Conservation (phyloP, 23 red algal species). For the Gracilaria domingensis region DNA sequence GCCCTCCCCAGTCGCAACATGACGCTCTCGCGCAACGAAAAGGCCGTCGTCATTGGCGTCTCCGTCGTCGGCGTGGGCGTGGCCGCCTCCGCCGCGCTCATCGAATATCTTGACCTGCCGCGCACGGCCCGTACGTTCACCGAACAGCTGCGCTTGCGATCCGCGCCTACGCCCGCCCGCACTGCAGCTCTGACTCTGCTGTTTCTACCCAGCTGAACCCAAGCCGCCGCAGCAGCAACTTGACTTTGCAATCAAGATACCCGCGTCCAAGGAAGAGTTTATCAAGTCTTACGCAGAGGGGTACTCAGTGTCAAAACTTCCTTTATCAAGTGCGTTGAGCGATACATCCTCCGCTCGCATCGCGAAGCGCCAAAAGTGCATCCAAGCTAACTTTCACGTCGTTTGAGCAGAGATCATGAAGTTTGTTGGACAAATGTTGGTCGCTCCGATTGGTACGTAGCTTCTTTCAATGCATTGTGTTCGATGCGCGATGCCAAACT, state of each 20-base stretch:
- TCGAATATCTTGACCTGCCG: neutral
- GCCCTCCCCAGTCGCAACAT: neutral
- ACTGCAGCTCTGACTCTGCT: neutral
- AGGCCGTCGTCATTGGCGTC: neutral
- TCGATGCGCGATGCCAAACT: too few relatives aligned
- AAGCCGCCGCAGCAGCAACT: neutral
- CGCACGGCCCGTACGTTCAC: neutral
- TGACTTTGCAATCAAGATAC: neutral
- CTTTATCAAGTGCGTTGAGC: slow-evolving; percentile 12
- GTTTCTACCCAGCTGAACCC: neutral
- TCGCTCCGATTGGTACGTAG: slow-evolving; percentile 17
- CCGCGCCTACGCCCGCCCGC: too few relatives aligned
- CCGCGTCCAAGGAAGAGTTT: neutral
- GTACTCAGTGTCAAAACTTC: neutral
- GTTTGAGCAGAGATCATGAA: neutral
- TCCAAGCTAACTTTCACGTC: neutral
- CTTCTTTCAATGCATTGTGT: too few relatives aligned
- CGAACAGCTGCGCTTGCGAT: neutral
- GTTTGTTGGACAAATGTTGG: slow-evolving; percentile 13
- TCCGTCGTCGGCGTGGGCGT: slow-evolving; percentile 16
- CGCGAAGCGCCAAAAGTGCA: neutral
- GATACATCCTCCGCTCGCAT: too few relatives aligned
- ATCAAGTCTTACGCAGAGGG: neutral
- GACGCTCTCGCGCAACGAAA: slow-evolving; percentile 2
- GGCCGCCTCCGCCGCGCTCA: neutral